Evolutionary conservation across 2,329 filamentous ascomycete species (phyloP), one percentile per base, ranked within the genome.

Genomic region (Magnaporthiopsis rhizophila): DNA sequence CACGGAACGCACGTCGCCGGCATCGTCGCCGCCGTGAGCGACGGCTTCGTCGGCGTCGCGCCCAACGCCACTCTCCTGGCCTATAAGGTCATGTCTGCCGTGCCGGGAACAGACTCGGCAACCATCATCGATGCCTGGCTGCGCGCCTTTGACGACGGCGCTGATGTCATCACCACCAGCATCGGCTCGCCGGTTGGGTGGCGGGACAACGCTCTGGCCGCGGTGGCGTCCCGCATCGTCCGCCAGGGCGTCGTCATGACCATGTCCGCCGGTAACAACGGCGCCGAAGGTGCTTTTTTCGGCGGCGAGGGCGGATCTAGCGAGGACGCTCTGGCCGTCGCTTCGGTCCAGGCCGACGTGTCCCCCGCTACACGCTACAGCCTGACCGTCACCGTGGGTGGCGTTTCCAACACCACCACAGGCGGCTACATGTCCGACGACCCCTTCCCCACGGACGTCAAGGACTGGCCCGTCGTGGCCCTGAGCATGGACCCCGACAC

Each of bases 251-350:
- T 78, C 2, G 73, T 76, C 28, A 74, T 77, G 59, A 73, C 75
- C 6, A 73, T 79, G 38, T 74, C 77, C 0, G 76, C 73, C 8
- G 79, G 78, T 9, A 80, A 81, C 63, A 73, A 74, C 26, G 78
- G 78, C 13, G 45, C 45, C 26, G 45, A 50, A 3, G 61, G 61
- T 12, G 32, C 61, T 13, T 62, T 56, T 9, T 62, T 8, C 45
- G 61, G 32, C 38, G 13, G 38, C 7, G 61, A 62, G 12, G 45
- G 13, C 45, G 45, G 78, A 18, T 73, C 75, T 7, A 79, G 78
- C 18, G 74, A 73, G 63, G 72, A 75, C 6, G 76, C 78, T 13
- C 76, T 78, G n/a, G 74, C 78, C 3, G 74, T 82, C 50, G 80
- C 78, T 15, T 79, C 80, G 0, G 72, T 80, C 56, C 71, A 75